These are phyloP conservation scores for Neofusicoccum parvum DNA, from an alignment of 2,329 filamentous ascomycete genomes.

Conservation along the genomic window DNA sequence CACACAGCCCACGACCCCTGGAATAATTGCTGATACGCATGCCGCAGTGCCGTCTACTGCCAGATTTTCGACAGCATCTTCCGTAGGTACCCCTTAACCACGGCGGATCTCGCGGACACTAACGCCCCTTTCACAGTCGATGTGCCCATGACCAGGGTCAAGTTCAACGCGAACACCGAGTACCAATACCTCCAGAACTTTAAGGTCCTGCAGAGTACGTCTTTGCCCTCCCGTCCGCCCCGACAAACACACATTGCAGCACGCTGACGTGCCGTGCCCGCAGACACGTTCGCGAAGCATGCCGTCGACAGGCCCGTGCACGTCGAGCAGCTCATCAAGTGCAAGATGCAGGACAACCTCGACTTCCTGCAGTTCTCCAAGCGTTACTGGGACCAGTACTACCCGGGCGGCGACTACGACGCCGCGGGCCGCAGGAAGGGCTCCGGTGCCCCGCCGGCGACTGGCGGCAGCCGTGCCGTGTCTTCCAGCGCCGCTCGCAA, in stretches of 20 bases:
- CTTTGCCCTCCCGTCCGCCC: background rate
- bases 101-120: background rate
- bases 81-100: constrained; percentile 51
- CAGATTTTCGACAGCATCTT: constrained; percentile 99
- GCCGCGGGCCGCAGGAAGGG: constrained; percentile 83
- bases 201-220: constrained; percentile 91
- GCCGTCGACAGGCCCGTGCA: constrained; percentile 86
- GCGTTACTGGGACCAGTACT: constrained; percentile 97
- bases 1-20: background rate
- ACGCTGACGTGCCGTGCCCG: constrained; percentile 22
- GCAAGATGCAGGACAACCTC: constrained; percentile 99
- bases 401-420: constrained; percentile 95
- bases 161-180: constrained; percentile 97
- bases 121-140: constrained; percentile 58
- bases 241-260: background rate
- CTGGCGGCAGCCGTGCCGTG: constrained; percentile 46
- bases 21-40: background rate
- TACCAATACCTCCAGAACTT: constrained; percentile 99
- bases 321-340: constrained; percentile 88
- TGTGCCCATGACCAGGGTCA: constrained; percentile 91
- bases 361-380: constrained; percentile 98
- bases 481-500: constrained; percentile 46
- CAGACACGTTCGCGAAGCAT: constrained; percentile 84
- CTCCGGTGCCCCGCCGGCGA: constrained; percentile 59
- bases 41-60: constrained; percentile 83